phyloP scores from a whole-genome alignment of 2,329 filamentous ascomycete genomes.

The Neopestalotiopsis sp. region DNA sequence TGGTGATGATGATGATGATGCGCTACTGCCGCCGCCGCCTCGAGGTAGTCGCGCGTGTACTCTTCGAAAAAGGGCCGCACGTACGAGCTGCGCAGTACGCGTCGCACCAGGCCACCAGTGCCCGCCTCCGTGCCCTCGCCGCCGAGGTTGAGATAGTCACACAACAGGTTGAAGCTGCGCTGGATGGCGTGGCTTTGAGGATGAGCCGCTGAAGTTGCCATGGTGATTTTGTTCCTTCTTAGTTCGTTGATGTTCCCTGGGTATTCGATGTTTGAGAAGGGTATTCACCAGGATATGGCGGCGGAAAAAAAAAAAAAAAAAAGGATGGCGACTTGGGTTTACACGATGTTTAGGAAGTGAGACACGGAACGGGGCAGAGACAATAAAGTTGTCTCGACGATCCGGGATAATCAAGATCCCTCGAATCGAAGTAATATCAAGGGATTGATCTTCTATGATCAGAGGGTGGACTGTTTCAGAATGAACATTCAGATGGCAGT shows the following conservation, averaged over 20 bases:
- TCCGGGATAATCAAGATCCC: not conserved
- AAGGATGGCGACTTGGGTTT: not conserved
- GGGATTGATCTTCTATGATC: not conserved
- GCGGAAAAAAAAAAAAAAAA: not conserved
- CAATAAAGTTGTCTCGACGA: not conserved
- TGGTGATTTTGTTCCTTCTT: not conserved
- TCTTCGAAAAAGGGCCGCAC: constrained; percentile 35
- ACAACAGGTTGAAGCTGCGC: constrained; percentile 22
- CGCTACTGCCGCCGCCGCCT: constrained; percentile 8
- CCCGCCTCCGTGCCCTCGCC: constrained; percentile 23
- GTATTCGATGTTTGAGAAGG: not conserved
- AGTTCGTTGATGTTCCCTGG: not conserved
- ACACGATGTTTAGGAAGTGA: not conserved
- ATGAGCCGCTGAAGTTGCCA: not conserved
- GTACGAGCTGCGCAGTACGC: constrained; percentile 29
- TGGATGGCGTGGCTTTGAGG: constrained; percentile 9
- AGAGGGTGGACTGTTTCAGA: not conserved
- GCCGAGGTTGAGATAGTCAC: constrained; percentile 32
- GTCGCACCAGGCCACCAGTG: constrained; percentile 17
- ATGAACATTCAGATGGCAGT: not conserved
- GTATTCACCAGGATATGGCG: too few relatives aligned
- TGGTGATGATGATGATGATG: too few relatives aligned
- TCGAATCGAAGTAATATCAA: not conserved
- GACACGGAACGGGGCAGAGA: not conserved
- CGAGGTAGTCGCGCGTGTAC: constrained; percentile 35